A percentile compares a stretch with the other conserved stretches of the same genome.
phyloP scores from a whole-genome alignment of 306 rosid species.

The Prunus davidiana region DNA sequence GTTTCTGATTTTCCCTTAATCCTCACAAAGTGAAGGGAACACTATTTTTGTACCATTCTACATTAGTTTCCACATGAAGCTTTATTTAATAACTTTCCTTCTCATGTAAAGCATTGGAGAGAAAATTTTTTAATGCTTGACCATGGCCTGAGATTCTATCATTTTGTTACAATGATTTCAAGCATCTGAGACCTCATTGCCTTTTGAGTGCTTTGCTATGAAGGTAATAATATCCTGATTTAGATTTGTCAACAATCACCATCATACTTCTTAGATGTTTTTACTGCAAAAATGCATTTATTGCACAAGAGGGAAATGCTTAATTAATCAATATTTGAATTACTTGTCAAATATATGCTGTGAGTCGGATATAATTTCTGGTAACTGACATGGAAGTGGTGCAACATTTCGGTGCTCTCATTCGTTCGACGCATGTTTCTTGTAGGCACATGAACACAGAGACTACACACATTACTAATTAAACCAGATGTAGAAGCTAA shows the following conservation, averaged over 20 bases:
- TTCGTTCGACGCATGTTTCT: background rate
- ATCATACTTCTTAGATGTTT: background rate
- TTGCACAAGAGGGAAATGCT: no score
- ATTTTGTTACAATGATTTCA: background rate
- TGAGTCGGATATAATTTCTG: background rate
- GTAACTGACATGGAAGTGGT: background rate
- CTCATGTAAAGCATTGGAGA: conserved; percentile 10
- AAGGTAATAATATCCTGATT: background rate
- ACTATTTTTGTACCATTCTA: conserved; percentile 28
- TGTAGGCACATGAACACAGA: background rate
- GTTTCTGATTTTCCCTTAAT: conserved; percentile 25
- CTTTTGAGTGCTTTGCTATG: background rate
- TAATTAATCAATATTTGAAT: background rate
- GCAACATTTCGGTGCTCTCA: background rate
- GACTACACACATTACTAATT: background rate
- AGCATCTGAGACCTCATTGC: background rate
- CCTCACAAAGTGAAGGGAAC: conserved; percentile 42
- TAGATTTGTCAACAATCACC: background rate
- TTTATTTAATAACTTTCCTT: background rate
- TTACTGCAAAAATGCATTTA: background rate
- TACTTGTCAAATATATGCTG: background rate
- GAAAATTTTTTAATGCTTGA: background rate
- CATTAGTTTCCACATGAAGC: conserved; percentile 18
- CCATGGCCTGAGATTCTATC: background rate
- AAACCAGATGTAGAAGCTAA: no score